A percentile compares a stretch with the other conserved stretches of the same genome.
phyloP scores from a whole-genome alignment of 106 monocot genomes.

The Phalaenopsis aphrodite region DNA sequence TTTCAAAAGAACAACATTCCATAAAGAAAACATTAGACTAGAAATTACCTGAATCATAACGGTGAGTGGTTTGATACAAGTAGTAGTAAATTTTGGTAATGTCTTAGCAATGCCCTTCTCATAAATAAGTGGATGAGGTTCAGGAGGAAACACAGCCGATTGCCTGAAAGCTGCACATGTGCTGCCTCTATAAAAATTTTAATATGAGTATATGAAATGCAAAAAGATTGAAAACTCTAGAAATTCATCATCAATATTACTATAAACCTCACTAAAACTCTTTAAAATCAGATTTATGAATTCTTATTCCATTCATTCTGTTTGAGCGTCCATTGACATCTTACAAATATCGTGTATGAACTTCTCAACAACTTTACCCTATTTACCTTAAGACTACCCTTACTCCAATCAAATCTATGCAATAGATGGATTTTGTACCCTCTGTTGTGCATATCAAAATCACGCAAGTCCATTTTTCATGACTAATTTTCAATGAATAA shows the following conservation, averaged over 20 bases:
- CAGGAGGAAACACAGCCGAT: conserved; percentile 81
- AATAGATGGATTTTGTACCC: not conserved
- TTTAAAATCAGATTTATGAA: not conserved
- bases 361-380: not conserved
- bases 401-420: not conserved
- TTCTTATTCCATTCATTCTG: not conserved
- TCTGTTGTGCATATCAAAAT: not conserved
- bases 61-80: conserved; percentile 67
- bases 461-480: not conserved
- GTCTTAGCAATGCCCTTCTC: conserved; percentile 32
- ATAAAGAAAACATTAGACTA: conserved; percentile 7
- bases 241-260: not conserved
- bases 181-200: not conserved
- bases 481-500: not conserved
- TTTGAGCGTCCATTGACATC: not conserved
- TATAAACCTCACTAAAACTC: not conserved
- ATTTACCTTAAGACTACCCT: not conserved
- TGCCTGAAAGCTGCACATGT: conserved; percentile 55
- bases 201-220: not conserved
- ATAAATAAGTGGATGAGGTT: conserved; percentile 76
- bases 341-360: not conserved
- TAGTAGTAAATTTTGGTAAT: conserved; percentile 31
- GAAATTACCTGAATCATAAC: conserved; percentile 85
- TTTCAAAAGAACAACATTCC: not conserved
- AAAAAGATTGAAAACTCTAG: not conserved